Conservation (phyloP, 306 rosid species). For the Alnus rubra region DNA sequence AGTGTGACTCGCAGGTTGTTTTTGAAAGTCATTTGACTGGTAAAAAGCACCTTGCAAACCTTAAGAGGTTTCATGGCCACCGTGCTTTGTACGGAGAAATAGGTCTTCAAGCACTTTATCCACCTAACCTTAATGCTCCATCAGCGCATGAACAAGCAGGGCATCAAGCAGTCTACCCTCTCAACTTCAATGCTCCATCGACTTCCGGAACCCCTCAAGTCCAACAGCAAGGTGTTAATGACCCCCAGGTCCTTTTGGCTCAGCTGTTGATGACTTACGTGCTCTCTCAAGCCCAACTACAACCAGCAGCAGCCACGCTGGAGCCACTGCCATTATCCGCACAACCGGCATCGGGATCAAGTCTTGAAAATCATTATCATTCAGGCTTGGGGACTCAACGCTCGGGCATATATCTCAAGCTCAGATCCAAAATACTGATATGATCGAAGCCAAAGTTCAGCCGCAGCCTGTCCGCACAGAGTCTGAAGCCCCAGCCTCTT, state of each 20-base stretch:
- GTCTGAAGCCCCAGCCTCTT: not conserved
- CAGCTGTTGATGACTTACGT: conserved; percentile 61
- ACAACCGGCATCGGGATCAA: not conserved
- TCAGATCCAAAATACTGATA: conserved; percentile 11
- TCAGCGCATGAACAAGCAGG: conserved; percentile 44
- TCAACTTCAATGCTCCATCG: conserved; percentile 41
- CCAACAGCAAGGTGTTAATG: conserved; percentile 63
- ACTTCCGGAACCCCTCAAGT: conserved; percentile 38
- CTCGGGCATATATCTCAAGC: conserved; percentile 8
- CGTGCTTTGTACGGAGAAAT: conserved; percentile 43
- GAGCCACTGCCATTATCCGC: not conserved
- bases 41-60: conserved; percentile 55
- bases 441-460: conserved; percentile 18
- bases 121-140: conserved; percentile 31
- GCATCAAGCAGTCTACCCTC: conserved; percentile 52
- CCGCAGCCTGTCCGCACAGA: not conserved
- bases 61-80: conserved; percentile 53
- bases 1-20: conserved; percentile 73
- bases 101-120: conserved; percentile 58
- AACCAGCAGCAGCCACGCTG: conserved; percentile 14
- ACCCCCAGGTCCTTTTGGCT: conserved; percentile 73
- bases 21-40: conserved; percentile 73
- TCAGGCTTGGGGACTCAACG: conserved; percentile 19
- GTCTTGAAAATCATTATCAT: conserved; percentile 19
- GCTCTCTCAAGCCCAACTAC: conserved; percentile 45